These are phyloP conservation scores for Camptophora hylomeconis DNA, from an alignment of 2,329 filamentous ascomycete genomes.

Conservation along the genomic window DNA sequence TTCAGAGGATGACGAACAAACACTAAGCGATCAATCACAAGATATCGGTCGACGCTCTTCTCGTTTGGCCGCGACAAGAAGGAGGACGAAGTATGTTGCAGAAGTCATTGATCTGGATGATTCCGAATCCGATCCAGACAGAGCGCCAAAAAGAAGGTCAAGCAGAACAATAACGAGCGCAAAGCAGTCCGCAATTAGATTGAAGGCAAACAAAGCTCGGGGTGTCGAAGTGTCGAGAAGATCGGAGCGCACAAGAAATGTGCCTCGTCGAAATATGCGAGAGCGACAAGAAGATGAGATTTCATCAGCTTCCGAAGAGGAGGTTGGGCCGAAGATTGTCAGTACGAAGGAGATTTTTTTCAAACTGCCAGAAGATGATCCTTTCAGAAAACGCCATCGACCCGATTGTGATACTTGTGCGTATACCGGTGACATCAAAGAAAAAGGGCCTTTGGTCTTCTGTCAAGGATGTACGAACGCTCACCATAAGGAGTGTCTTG, in stretches of 20 bases:
- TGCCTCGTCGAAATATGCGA: constrained; percentile 27
- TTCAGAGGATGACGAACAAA: constrained; percentile 1
- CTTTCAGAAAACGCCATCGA: constrained; percentile 59
- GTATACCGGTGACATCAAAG: constrained; percentile 37
- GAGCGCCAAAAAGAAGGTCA: background rate
- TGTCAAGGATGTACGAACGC: constrained; percentile 83
- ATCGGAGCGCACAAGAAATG: constrained; percentile 21
- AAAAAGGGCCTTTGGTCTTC: constrained; percentile 60
- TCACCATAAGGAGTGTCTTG: constrained; percentile 75
- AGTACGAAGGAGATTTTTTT: constrained; percentile 62
- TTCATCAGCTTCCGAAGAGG: constrained; percentile 24
- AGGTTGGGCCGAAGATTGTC: constrained; percentile 42
- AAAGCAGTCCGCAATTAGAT: too few relatives aligned
- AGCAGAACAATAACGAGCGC: constrained; percentile 2
- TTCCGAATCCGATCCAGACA: constrained; percentile 3
- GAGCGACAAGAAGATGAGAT: constrained; percentile 38
- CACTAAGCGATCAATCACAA: background rate
- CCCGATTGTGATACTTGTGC: constrained; percentile 60
- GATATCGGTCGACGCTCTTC: constrained; percentile 3
- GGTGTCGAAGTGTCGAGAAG: constrained; percentile 14
- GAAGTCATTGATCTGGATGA: constrained; percentile 2
- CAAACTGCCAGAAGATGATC: constrained; percentile 43
- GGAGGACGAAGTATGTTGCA: constrained; percentile 1
- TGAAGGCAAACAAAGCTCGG: too few relatives aligned
- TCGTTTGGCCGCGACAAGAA: constrained; percentile 2